These are phyloP conservation scores for Auxenochlorella pyrenoidosa DNA, from an alignment of 139 green algal genomes.

Conservation along the genomic window DNA sequence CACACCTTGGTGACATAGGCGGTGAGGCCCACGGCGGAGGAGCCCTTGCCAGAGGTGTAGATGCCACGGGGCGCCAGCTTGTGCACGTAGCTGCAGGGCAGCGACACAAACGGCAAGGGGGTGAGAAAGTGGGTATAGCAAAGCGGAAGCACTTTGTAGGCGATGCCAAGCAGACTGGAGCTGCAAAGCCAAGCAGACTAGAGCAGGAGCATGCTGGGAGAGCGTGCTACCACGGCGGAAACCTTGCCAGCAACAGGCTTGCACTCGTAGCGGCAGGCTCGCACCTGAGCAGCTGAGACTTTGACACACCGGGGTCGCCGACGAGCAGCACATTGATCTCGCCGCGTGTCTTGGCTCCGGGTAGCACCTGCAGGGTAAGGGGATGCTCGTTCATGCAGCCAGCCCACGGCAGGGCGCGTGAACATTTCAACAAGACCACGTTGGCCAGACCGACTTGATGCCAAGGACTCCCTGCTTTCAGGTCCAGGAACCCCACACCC, in stretches of 20 bases:
- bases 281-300: conserved; percentile 92
- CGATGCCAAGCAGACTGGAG: no score
- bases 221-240: no score
- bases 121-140: no score
- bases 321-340: conserved; percentile 98
- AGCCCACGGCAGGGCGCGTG: no score
- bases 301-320: conserved; percentile 94
- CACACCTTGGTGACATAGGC: conserved; percentile 92
- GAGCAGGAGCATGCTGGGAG: no score
- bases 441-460: no score
- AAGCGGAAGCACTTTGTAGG: background rate
- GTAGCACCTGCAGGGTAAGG: conserved; percentile 51
- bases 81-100: conserved; percentile 85
- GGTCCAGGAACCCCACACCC: background rate
- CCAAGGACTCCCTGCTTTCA: background rate
- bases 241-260: no score
- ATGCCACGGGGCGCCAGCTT: conserved; percentile 95
- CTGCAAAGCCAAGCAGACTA: background rate
- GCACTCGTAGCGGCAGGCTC: background rate
- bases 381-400: background rate
- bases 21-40: conserved; percentile 94
- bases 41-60: conserved; percentile 95
- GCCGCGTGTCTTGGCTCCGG: conserved; percentile 65
- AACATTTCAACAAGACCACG: no score
- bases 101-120: background rate